Conservation (phyloP, 1,284 basidiomycete genomes). For the Malassezia caprae region DNA sequence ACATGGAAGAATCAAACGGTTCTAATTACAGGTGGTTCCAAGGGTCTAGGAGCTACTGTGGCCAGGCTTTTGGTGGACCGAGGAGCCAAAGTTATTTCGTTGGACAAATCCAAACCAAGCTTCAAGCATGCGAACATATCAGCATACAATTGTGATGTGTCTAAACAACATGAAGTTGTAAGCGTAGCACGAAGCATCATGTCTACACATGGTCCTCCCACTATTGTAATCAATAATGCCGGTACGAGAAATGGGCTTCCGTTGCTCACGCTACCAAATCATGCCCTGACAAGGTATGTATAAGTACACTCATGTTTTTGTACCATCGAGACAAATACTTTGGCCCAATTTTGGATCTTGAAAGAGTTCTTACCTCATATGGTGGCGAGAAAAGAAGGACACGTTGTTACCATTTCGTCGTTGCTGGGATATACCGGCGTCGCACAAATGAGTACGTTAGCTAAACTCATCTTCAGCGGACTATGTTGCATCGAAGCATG, state of each 20-base stretch:
- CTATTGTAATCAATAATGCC: constrained; percentile 86
- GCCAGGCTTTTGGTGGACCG: constrained; percentile 70
- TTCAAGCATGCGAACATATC: constrained; percentile 20
- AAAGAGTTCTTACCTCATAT: constrained; percentile 88
- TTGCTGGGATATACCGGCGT: constrained; percentile 65
- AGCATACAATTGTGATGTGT: constrained; percentile 30
- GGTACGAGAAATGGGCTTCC: constrained; percentile 85
- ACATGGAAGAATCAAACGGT: constrained; percentile 24
- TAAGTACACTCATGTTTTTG: not conserved
- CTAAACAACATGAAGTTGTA: constrained; percentile 8
- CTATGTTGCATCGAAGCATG: constrained; percentile 46
- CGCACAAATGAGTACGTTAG: constrained; percentile 66
- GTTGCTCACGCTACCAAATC: constrained; percentile 64
- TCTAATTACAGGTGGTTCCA: constrained; percentile 56
- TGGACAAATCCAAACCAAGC: constrained; percentile 53
- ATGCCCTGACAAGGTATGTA: constrained; percentile 59
- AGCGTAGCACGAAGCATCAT: constrained; percentile 1
- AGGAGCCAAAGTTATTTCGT: constrained; percentile 70
- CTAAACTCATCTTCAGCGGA: constrained; percentile 18
- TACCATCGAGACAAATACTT: constrained; percentile 67
- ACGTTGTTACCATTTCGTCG: constrained; percentile 64
- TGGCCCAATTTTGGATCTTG: constrained; percentile 79
- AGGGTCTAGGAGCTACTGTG: constrained; percentile 74
- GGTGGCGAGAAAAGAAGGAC: constrained; percentile 65
- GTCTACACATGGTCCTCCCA: constrained; percentile 46